phyloP scores from a whole-genome alignment of 345 rosid species.

The Moricandia arvensis region DNA sequence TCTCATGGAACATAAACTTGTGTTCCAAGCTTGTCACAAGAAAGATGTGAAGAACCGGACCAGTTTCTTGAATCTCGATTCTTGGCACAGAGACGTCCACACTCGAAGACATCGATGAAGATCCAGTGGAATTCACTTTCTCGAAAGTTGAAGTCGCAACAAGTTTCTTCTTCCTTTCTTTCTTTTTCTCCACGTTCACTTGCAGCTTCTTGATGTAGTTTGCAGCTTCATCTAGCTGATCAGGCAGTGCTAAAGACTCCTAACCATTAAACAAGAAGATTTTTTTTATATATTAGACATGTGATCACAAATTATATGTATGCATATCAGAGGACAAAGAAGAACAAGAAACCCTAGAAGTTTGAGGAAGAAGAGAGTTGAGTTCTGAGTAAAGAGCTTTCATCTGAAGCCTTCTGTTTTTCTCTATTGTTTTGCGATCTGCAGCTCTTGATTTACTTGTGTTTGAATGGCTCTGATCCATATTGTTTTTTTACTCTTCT shows the following conservation, averaged over 20 bases:
- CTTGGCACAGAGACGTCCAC: slow-evolving; percentile 12
- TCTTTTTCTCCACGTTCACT: slow-evolving; percentile 34
- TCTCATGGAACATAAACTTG: slow-evolving; percentile 26
- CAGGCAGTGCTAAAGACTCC: slow-evolving; percentile 31
- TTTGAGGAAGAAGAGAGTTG: slow-evolving; percentile 38
- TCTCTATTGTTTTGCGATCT: slow-evolving; percentile 37
- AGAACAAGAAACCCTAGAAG: slow-evolving; percentile 29
- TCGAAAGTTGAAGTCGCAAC: slow-evolving; percentile 1
- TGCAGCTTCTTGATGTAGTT: slow-evolving; percentile 38
- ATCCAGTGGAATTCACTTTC: slow-evolving; percentile 17
- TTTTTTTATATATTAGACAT: neutral
- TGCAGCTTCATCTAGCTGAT: slow-evolving; percentile 40
- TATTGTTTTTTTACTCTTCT: neutral
- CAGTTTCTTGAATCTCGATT: slow-evolving; percentile 34
- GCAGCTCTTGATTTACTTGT: slow-evolving; percentile 26
- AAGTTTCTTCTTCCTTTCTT: slow-evolving; percentile 27
- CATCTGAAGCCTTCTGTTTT: slow-evolving; percentile 38
- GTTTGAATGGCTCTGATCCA: slow-evolving; percentile 31
- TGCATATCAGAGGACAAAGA: slow-evolving; percentile 7
- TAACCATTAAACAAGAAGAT: slow-evolving; percentile 8
- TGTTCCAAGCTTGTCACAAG: slow-evolving; percentile 39
- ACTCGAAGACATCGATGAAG: slow-evolving; percentile 16
- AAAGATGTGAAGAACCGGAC: slow-evolving; percentile 25
- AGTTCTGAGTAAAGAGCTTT: slow-evolving; percentile 36
- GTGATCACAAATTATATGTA: neutral